Evolutionary conservation across 306 rosid species (phyloP), one percentile per base, ranked within the genome.

Genomic region (Trifolium repens): DNA sequence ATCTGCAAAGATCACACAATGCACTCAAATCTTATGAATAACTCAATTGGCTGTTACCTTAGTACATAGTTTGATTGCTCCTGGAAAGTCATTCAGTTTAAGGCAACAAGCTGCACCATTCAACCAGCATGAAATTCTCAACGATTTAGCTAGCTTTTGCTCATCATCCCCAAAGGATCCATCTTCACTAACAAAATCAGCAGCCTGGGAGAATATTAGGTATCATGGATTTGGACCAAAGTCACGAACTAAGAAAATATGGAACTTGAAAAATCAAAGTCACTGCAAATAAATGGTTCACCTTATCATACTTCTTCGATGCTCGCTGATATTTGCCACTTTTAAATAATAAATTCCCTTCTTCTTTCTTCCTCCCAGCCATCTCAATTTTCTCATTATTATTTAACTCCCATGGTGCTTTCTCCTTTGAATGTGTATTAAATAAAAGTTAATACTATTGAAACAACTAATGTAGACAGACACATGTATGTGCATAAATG

Each of bases 81-180:
- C 88, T 43, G 67, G 75, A 82, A 82, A 84, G 69, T 89, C 90
- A 67, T 72, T 60, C 73, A 91, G 85, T 83, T 91, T 89, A 76
- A 91, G 90, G 83, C 85, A 76, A 79, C 91, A 91, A 34, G 93
- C 90, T 59, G 90, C 93, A 78, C 89, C 83, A 42, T 91, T 91
- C 88, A 91, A 81, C 93, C 91, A 88, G 82, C 89, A 85, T 2
- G 91, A 82, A 35, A 91, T 71, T 77, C 86, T 85, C 52, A 91
- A 71, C 44, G 77, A 63, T 63, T 79, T 78, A 11, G 81, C 90
- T 65, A 78, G 72, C 82, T 85, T 84, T 72, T 82, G 76, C 72
- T 87, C 89, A 59, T 82, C 76, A 77, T 84, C 85, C 67, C 80
- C 83, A 16, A 81, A 84, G 15, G 52, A 46, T 62, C 80, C 84